phyloP scores from a whole-genome alignment of 2,329 filamentous ascomycete species.

The Neofusicoccum cordaticola region DNA sequence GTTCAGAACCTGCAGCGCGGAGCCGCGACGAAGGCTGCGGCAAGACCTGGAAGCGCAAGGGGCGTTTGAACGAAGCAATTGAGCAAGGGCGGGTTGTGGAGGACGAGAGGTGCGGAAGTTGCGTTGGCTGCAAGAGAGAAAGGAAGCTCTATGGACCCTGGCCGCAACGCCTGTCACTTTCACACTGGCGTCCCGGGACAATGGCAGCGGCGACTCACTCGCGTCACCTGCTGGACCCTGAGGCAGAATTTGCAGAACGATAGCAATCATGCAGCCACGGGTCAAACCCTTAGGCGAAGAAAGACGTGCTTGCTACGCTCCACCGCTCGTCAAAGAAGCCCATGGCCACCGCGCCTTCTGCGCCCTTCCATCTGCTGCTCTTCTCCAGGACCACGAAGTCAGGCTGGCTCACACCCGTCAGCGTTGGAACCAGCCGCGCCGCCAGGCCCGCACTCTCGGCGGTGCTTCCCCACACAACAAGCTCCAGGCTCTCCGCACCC shows the following conservation, averaged over 20 bases:
- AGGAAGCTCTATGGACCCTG: background rate
- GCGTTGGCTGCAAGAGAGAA: background rate
- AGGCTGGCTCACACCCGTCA: slow-evolving; percentile 57
- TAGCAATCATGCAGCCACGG: too few species aligned
- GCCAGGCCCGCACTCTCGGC: slow-evolving; percentile 47
- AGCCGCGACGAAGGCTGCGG: background rate
- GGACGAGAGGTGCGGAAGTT: background rate
- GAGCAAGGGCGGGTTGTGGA: background rate
- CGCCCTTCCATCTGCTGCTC: slow-evolving; percentile 50
- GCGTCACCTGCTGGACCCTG: background rate
- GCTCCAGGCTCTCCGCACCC: slow-evolving; percentile 46
- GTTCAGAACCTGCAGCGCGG: background rate
- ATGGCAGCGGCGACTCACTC: background rate
- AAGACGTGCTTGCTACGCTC: slow-evolving; percentile 50
- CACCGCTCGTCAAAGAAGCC: slow-evolving; percentile 57
- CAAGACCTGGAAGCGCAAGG: background rate
- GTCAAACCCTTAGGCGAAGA: slow-evolving; percentile 27
- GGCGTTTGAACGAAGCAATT: background rate
- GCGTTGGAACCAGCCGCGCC: slow-evolving; percentile 52
- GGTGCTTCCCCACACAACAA: slow-evolving; percentile 57
- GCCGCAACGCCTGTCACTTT: background rate
- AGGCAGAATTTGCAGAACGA: background rate
- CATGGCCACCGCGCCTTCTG: slow-evolving; percentile 52
- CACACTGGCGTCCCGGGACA: background rate
- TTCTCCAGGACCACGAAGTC: slow-evolving; percentile 54